phyloP scores from a whole-genome alignment of 1,284 basidiomycete species.

The Vanrija pseudolonga region DNA sequence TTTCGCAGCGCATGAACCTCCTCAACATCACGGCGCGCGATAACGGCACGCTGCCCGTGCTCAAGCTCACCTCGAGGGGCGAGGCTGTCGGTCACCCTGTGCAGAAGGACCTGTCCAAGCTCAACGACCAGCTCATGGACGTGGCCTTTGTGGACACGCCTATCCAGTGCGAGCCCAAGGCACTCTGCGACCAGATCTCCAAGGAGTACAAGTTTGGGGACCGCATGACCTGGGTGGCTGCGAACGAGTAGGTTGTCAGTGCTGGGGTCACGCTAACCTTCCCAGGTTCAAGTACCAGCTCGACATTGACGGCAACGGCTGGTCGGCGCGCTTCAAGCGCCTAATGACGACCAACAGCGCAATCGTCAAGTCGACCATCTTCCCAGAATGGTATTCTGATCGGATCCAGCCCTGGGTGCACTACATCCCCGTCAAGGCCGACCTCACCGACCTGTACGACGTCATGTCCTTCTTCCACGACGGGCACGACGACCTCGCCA shows the following conservation, averaged over 20 bases:
- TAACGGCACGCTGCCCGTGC: slow-evolving; percentile 49
- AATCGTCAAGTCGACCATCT: slow-evolving; percentile 51
- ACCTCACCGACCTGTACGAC: slow-evolving; percentile 54
- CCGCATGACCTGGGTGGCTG: slow-evolving; percentile 48
- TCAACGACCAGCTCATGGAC: slow-evolving; percentile 54
- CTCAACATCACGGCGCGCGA: slow-evolving; percentile 42
- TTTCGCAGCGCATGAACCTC: slow-evolving; percentile 54
- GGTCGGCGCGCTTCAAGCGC: slow-evolving; percentile 47
- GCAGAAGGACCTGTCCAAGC: slow-evolving; percentile 19
- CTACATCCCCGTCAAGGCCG: slow-evolving; percentile 51
- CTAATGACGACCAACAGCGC: slow-evolving; percentile 48
- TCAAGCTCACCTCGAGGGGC: slow-evolving; percentile 23
- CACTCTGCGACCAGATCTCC: too few relatives aligned
- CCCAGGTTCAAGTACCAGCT: slow-evolving; percentile 17
- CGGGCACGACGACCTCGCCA: slow-evolving; percentile 57
- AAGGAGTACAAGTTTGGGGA: slow-evolving; percentile 47
- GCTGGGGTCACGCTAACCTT: not conserved
- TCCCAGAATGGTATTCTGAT: slow-evolving; percentile 51
- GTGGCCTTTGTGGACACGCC: slow-evolving; percentile 40
- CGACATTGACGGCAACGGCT: slow-evolving; percentile 49
- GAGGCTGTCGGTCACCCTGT: slow-evolving; percentile 52
- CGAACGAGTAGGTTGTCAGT: not conserved
- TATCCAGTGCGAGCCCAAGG: slow-evolving; percentile 50
- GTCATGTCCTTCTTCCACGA: slow-evolving; percentile 38
- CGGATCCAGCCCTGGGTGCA: slow-evolving; percentile 52